Evolutionary conservation across 202 grass and related monocot species (phyloP), one percentile per base, ranked within the genome.

Genomic region (Panicum virgatum): DNA sequence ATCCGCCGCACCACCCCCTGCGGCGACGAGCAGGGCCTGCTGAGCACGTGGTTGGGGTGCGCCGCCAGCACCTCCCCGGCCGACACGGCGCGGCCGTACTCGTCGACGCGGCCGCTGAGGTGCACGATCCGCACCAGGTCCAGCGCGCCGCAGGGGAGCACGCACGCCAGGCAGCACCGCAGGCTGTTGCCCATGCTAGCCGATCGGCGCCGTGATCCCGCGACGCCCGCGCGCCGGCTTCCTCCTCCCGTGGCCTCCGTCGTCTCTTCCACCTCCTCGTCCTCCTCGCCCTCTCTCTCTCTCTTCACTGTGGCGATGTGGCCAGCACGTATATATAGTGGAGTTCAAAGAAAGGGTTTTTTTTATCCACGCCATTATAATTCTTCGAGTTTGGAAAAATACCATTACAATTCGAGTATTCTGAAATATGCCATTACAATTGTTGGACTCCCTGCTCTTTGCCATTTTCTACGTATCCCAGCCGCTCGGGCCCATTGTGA

Each of bases 101-200:
- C 94, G 67, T 97, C 91, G 67, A 97, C 86, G 62, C 87, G 94
- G 62, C 91, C 94, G 74, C 89, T 91, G 2, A 94, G 86, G 85
- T 97, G 94, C 19, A 97, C 94, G 50, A 97, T 73, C 72, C 91
- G 87, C 76, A 94, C 75, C 64, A 94, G 44, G 82, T 97, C 94
- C 37, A 94, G 92, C 73, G 91, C 91, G 32, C 91, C 94, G 72
- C 83, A 94, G 6, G 94, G 94, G 14, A 94, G 87, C 76, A 94
- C 80, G 86, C 94, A 97, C 15, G 94, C 91, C 30, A 97, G 75
- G 76, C 82, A 94, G 81, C 94, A 97, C 38, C 89, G 86, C n/a
- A 92, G 74, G 83, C 80, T 94, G 75, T 92, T 94, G 40, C 94
- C 91, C 91, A 94, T 94, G 25, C 32, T 40, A 0, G 36, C 52